A percentile compares a stretch with the other conserved stretches of the same genome.
These are phyloP conservation scores for Biscogniauxia sp. DNA, from an alignment of 2,329 filamentous ascomycete species.

Conservation along the genomic window DNA sequence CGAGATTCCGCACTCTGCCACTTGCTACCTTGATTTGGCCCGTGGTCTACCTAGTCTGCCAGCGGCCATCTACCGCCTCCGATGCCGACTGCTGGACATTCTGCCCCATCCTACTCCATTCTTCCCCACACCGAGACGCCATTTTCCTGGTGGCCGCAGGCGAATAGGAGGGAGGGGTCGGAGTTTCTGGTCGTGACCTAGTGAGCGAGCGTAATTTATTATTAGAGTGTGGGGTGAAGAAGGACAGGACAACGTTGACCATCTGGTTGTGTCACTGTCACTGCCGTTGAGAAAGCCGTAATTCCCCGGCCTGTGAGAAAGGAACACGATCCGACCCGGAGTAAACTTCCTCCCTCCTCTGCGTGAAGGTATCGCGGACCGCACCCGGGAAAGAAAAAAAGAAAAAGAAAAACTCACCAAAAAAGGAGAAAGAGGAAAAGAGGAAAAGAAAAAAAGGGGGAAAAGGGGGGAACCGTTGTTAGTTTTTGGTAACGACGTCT, in stretches of 20 bases:
- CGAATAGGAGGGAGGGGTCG: background rate
- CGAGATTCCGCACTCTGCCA: constrained; percentile 21
- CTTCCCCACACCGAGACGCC: constrained; percentile 20
- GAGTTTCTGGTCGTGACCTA: background rate
- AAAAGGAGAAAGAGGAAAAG: no score
- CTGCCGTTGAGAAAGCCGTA: constrained; percentile 20
- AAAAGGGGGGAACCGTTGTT: no score
- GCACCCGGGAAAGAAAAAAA: background rate
- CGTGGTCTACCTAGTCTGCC: constrained; percentile 15
- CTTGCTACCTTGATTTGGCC: constrained; percentile 9
- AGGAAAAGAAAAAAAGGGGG: background rate
- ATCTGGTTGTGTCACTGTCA: background rate
- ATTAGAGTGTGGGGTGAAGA: constrained; percentile 8
- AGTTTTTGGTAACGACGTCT: background rate
- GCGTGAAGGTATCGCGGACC: background rate
- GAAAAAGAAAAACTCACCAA: no score
- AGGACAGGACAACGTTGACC: background rate
- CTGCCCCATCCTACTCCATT: background rate
- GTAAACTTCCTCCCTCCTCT: background rate
- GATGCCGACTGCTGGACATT: constrained; percentile 25
- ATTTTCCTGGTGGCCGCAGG: constrained; percentile 3
- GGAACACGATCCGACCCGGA: background rate
- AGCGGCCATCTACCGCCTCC: constrained; percentile 27
- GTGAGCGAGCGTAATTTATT: background rate
- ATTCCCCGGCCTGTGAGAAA: constrained; percentile 3